A percentile compares a stretch with the other conserved stretches of the same genome.
These are phyloP conservation scores for Misopates orontium DNA, from an alignment of 257 asterid genomes.

Conservation along the genomic window DNA sequence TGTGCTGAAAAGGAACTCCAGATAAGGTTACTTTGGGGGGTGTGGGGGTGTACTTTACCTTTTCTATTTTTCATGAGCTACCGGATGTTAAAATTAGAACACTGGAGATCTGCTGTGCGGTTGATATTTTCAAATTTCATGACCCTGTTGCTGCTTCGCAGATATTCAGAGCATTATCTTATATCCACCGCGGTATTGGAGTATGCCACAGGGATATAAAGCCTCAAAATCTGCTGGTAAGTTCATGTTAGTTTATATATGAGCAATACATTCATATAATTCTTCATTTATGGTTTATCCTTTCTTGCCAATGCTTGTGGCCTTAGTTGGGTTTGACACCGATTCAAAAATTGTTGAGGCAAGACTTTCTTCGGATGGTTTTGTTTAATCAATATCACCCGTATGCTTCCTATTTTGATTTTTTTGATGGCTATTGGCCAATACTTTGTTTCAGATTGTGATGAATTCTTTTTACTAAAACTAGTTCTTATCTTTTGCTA, in stretches of 20 bases:
- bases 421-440: conserved; percentile 10
- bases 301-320: conserved; percentile 17
- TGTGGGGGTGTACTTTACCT: neutral
- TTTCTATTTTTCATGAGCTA: conserved; percentile 10
- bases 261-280: conserved; percentile 2
- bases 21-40: neutral
- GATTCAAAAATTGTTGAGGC: conserved; percentile 15
- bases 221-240: conserved; percentile 95
- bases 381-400: neutral
- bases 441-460: too few species aligned
- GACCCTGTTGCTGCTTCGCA: conserved; percentile 39
- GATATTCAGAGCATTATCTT: conserved; percentile 94
- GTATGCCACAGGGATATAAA: conserved; percentile 98
- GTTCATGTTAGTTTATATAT: conserved; percentile 29
- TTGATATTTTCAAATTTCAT: conserved; percentile 3
- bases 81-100: conserved; percentile 21
- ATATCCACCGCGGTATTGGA: conserved; percentile 81
- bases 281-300: conserved; percentile 9
- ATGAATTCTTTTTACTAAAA: neutral
- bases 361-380: conserved; percentile 19
- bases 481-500: neutral
- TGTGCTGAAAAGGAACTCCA: conserved; percentile 1
- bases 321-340: conserved; percentile 11
- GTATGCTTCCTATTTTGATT: neutral
- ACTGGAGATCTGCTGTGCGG: conserved; percentile 21